Conservation (phyloP, 202 grass and related monocot genomes). For the Miscanthus sacchariflorus region DNA sequence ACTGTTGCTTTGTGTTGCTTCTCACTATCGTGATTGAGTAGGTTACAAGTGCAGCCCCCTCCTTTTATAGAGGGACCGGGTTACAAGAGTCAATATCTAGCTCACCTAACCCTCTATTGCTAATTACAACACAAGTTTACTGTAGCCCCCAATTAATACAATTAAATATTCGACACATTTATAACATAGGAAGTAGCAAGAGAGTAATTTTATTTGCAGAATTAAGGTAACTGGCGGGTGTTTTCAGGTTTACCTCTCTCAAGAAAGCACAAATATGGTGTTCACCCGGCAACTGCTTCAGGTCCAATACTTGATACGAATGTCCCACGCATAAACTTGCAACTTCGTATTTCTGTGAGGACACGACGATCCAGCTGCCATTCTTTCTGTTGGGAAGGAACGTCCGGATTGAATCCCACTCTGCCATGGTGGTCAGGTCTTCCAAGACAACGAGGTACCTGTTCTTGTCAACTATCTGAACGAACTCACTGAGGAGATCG, state of each 20-base stretch:
- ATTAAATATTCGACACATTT: no score
- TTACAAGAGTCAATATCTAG: no score
- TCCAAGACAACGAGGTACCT: slow-evolving; percentile 48
- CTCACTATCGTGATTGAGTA: no score
- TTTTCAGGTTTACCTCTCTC: slow-evolving; percentile 13
- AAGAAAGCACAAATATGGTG: slow-evolving; percentile 37
- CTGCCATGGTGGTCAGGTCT: background rate
- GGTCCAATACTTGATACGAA: background rate
- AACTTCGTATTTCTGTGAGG: background rate
- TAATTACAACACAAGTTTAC: no score
- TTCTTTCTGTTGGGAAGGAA: background rate
- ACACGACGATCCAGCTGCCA: slow-evolving; percentile 27
- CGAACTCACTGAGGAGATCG: background rate
- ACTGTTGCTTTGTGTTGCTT: no score
- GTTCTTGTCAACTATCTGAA: background rate
- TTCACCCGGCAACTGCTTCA: background rate
- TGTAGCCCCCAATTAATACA: no score
- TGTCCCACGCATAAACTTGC: background rate
- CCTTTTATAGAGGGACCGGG: no score
- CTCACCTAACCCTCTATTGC: no score
- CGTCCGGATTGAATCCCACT: slow-evolving; percentile 1
- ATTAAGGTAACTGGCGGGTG: no score
- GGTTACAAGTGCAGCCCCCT: no score
- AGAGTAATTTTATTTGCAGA: no score
- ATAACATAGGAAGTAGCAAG: no score